Base-by-base conservation (phyloP, 805 yeast genomes). In the Spathaspora hagerdaliae region DNA sequence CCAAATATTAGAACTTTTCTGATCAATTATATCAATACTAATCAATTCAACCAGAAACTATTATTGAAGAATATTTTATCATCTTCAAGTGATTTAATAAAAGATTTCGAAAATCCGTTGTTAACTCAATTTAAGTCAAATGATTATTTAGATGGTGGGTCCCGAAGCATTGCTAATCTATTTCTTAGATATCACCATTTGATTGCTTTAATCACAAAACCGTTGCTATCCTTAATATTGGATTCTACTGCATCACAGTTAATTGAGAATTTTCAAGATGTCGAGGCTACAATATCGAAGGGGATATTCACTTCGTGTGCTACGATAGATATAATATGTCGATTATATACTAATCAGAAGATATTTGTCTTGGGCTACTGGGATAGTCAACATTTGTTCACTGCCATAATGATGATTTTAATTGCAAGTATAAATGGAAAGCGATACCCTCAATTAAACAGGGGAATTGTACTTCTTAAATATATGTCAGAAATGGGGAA, bases 1-100 rank as follows among this genome's bases (percentile, higher is more conserved):
- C 73, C 75, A 29, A 64, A 68, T 43, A 59, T 65, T 27, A 53
- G 74, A 42, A 67, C 73, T 6, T 64, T 67, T 48, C 61, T 70
- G 9, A 52, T 70, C 36, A 68, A 65, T 50, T 70, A 69, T 52
- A 69, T 70, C 50, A 69, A 68, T 51, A 67, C 74, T 1, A 65
- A 60, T 31, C 66, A 67, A 45, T 65, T 67, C 57, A 70, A 68
- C 49, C 73, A 65, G 44, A 58, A 57, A 44, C 52, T 58, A n/a
- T 54, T 67, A 27, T 55, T 68, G 31, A 59, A 55, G 39, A 67
- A 64, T 38, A 64, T 68, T 12, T 46, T 64, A 14, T 46, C 47
- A 36, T 61, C 65, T 35, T 53, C 60, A 29, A 50, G 53, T 31
- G 71, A 64, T 43, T 50, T 70, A 36, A 51, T 61, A n/a, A 51